Evolutionary conservation across 1,284 basidiomycete genomes (phyloP), one percentile per base, ranked within the genome.

Genomic region (Mycena sp.): DNA sequence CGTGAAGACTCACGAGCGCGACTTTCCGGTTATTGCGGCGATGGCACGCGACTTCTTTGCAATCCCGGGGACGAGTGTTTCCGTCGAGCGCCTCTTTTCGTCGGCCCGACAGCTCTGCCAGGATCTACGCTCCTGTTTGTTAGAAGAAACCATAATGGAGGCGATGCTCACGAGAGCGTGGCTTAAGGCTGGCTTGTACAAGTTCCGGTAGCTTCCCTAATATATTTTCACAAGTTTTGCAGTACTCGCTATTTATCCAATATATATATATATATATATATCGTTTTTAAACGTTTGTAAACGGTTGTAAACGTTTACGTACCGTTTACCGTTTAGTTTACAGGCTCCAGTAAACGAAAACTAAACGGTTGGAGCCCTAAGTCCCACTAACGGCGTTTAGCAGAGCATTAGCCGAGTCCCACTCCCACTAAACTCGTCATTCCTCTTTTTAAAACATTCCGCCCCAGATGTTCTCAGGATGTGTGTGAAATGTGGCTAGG

Each of bases 41-140:
- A 77, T 78, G 69, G 75, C 76, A 10, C 61, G 70, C 5, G 74
- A 76, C 55, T 73, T 68, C 54, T 69, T 76, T 19, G 73, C 74
- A 11, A 76, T 79, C 58, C 76, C 74, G 6, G 76, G 69, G 6
- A 23, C 67, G 50, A 40, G 74, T 51, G 17, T 26, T 29, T 32
- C 73, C 69, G 60, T 67, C 72, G 28, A 74, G 64, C 1, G 67
- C 30, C 58, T 77, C 72, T 58, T 77, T 73, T 78, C 77, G 3
- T 72, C 69, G 21, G 74, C 74, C 2, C 67, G 73, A 4, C 74
- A 76, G 38, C 68, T 77, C 32, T 77, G 75, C 25, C 51, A 23
- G 5, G 60, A 56, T 2, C 17, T 25, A 3, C 60, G 60, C 23
- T 30, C n/a, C 2, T 61, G 35, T 4, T 19, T 61, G 37, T 25